A percentile compares a stretch with the other conserved stretches of the same genome.
These are phyloP conservation scores for Yamadazyma membranifaciens DNA, from an alignment of 1,139 yeast species.

Conservation along the genomic window DNA sequence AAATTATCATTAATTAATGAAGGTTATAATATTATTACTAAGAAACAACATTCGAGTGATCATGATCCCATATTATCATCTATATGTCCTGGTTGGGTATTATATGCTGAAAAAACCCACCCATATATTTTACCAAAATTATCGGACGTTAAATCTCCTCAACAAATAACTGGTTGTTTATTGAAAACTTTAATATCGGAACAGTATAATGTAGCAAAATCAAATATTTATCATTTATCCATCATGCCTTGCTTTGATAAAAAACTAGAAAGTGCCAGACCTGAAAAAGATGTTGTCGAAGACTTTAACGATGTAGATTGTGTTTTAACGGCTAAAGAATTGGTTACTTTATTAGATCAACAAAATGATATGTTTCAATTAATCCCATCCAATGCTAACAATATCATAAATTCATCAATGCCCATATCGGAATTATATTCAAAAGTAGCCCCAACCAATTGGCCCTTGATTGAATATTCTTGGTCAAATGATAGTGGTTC, in stretches of 20 bases:
- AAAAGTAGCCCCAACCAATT: constrained; percentile 46
- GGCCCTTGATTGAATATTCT: constrained; percentile 57
- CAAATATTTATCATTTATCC: constrained; percentile 69
- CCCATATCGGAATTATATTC: constrained; percentile 26
- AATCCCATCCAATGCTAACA: constrained; percentile 17
- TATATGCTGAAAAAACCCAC: constrained; percentile 94
- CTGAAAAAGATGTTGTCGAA: constrained; percentile 42
- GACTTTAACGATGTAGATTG: constrained; percentile 72
- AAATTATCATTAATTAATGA: constrained; percentile 65
- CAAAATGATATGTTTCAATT: constrained; percentile 25
- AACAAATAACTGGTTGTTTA: constrained; percentile 84
- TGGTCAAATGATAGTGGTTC: constrained; percentile 81
- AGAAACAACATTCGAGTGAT: constrained; percentile 17
- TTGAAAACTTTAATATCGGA: constrained; percentile 57
- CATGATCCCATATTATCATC: constrained; percentile 56
- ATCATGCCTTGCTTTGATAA: constrained; percentile 98
- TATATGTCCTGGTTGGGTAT: constrained; percentile 95
- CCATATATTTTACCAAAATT: constrained; percentile 69
- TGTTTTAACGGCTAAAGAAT: constrained; percentile 88
- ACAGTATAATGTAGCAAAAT: constrained; percentile 31
- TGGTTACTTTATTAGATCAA: constrained; percentile 65
- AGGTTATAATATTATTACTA: constrained; percentile 44
- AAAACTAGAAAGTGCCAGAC: constrained; percentile 89
- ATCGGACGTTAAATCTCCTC: constrained; percentile 79
- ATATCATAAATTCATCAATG: constrained; percentile 12